Evolutionary conservation across 2,329 filamentous ascomycete species (phyloP), one percentile per base, ranked within the genome.

Genomic region (Capronia coronata): DNA sequence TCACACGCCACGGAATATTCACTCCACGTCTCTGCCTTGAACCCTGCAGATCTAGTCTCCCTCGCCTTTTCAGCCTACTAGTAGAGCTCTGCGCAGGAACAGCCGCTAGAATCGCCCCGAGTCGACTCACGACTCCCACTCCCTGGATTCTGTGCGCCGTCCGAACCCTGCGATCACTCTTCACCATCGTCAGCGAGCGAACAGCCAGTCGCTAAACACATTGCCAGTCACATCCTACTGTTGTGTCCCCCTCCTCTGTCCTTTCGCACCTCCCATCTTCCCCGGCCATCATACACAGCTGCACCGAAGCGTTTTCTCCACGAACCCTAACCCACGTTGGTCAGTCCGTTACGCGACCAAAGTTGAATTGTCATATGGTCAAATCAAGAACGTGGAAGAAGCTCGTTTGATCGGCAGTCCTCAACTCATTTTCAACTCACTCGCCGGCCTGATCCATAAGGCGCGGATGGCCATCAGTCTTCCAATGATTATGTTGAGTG

Each of bases 401-500:
- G 4, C 16, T 8, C 14, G 16, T 18, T 19, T 19, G 6, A 8
- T 19, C 13, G 4, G 4, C 4, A 8, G 27, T 25, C n/a, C 30
- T 19, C 34, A 6, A 14, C 21, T 48, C 41, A 48, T 22, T 23
- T 42, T 14, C 21, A 19, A 32, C 45, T 52, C 34, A 52, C 27
- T 40, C 23, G 14, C 35, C 43, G 25, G 25, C 25, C 27, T 13
- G 39, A 41, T 34, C 29, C 39, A 32, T 19, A 18, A 44, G 18
- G 40, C 14, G 11, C 19, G 10, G 3, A 37, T n/a, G n/a, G n/a
- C n/a, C n/a, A n/a, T n/a, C n/a, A n/a, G n/a, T n/a, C n/a, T n/a
- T n/a, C n/a, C n/a, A n/a, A n/a, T n/a, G n/a, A 55, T 35, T 43
- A 59, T 59, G 57, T 49, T 48, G 29, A 45, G 43, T 53, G 55